Conservation (phyloP, 345 rosid species). For the Salix purpurea region DNA sequence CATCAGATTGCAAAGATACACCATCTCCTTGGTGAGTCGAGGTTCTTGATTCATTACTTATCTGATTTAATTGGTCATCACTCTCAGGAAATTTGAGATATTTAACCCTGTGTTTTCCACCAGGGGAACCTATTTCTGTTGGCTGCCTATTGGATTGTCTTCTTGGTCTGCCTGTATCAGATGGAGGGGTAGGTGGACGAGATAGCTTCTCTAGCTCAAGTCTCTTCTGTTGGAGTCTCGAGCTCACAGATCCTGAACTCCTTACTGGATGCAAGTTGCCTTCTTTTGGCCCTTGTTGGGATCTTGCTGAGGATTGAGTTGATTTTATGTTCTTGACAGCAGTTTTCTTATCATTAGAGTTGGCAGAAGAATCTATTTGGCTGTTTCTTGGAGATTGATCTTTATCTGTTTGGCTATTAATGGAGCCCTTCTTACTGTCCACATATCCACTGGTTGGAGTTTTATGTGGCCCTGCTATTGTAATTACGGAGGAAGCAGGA, state of each 20-base stretch:
- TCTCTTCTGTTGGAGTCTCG: constrained; percentile 76
- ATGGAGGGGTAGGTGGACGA: constrained; percentile 79
- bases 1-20: constrained; percentile 50
- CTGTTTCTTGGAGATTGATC: constrained; percentile 43
- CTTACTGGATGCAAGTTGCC: constrained; percentile 33
- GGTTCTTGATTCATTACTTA: constrained; percentile 63
- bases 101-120: constrained; percentile 50
- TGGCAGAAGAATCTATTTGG: constrained; percentile 32
- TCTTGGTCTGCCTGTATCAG: constrained; percentile 59
- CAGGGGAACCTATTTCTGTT: constrained; percentile 52
- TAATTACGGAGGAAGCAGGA: constrained; percentile 51
- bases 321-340: constrained; percentile 37
- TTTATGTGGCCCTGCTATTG: constrained; percentile 47
- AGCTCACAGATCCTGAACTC: constrained; percentile 69
- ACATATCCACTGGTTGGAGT: constrained; percentile 33
- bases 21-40: constrained; percentile 58
- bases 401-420: constrained; percentile 34
- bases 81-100: constrained; percentile 38
- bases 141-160: constrained; percentile 40
- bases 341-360: constrained; percentile 48
- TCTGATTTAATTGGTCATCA: constrained; percentile 76
- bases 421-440: constrained; percentile 37
- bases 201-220: constrained; percentile 63
- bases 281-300: constrained; percentile 49
- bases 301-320: constrained; percentile 38